phyloP scores from a whole-genome alignment of 1,284 basidiomycete species.

The Pascua sp. region DNA sequence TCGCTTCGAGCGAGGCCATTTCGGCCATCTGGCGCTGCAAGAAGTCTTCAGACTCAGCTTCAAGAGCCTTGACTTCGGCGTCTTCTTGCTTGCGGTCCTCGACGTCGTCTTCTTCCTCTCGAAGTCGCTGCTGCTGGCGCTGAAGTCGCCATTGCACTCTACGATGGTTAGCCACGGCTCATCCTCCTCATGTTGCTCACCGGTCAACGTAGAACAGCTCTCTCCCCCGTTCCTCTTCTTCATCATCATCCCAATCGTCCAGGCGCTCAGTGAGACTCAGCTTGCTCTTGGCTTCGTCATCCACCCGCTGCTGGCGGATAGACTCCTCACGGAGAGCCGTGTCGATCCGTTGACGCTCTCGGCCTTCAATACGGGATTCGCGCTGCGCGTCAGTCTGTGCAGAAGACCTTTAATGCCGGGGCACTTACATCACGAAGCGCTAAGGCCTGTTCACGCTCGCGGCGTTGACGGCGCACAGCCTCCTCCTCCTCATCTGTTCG shows the following conservation, averaged over 20 bases:
- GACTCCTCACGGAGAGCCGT: conserved; percentile 69
- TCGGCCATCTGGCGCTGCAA: conserved; percentile 85
- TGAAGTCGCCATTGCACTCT: conserved; percentile 71
- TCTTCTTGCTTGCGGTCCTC: conserved; percentile 75
- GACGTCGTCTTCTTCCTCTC: conserved; percentile 76
- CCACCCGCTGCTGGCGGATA: conserved; percentile 65
- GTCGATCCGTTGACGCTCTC: conserved; percentile 71
- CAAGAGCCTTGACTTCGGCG: conserved; percentile 74
- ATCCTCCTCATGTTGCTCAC: conserved; percentile 46
- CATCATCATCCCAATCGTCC: conserved; percentile 84
- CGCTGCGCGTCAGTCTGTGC: conserved; percentile 18
- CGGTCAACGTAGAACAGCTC: conserved; percentile 78
- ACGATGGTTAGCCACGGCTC: conserved; percentile 2
- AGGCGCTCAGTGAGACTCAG: conserved; percentile 67
- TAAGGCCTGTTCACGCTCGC: conserved; percentile 70
- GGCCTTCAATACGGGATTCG: conserved; percentile 67
- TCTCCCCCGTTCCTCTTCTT: conserved; percentile 61
- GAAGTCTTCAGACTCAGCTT: conserved; percentile 81
- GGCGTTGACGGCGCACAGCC: conserved; percentile 66
- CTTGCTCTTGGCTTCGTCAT: conserved; percentile 69
- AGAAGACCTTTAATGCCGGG: background rate
- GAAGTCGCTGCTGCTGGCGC: conserved; percentile 62
- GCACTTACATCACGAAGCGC: conserved; percentile 75
- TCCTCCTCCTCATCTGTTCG: conserved; percentile 85
- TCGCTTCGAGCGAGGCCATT: conserved; percentile 77